phyloP scores from a whole-genome alignment of 2,329 filamentous ascomycete genomes.

The Stemphylium beticola region DNA sequence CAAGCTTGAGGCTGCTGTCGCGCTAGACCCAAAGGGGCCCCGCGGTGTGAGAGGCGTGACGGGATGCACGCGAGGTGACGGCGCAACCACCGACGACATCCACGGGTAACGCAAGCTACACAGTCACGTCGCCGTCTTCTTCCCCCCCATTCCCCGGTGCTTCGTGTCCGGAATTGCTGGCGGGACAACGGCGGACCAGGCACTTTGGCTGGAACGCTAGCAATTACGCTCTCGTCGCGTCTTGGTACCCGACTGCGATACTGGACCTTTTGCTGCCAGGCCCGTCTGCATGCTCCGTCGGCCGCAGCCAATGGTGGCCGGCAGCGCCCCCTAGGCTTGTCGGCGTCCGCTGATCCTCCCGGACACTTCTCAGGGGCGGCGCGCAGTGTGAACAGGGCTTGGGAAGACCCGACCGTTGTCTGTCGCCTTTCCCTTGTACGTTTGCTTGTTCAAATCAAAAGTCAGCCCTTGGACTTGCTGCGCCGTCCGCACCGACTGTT shows the following conservation, averaged over 20 bases:
- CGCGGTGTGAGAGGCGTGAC: conserved; percentile 24
- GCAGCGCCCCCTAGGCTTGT: conserved; percentile 1
- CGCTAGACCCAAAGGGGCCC: conserved; percentile 19
- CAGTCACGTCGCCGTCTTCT: too few species aligned
- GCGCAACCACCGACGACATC: too few species aligned
- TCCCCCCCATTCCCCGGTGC: too few species aligned
- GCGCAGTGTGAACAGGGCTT: conserved; percentile 8
- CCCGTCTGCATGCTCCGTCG: conserved; percentile 11
- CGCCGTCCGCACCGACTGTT: conserved; percentile 1
- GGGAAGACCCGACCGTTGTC: conserved; percentile 7
- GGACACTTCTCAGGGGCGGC: conserved; percentile 19
- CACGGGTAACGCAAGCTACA: too few species aligned
- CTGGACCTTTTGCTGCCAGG: background rate
- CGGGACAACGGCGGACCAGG: too few species aligned
- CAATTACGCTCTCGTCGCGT: too few species aligned
- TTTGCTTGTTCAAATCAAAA: conserved; percentile 6
- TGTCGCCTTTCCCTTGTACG: conserved; percentile 10
- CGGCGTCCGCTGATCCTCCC: conserved; percentile 18
- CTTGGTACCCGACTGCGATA: too few species aligned
- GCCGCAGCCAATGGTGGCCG: conserved; percentile 19
- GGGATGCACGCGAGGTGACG: background rate
- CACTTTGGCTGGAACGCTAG: too few species aligned
- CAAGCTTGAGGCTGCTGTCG: conserved; percentile 2
- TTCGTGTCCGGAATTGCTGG: too few species aligned
- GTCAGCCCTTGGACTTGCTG: conserved; percentile 8